These are phyloP conservation scores for Cercospora sp. DNA, from an alignment of 2,329 filamentous ascomycete species.

Conservation along the genomic window DNA sequence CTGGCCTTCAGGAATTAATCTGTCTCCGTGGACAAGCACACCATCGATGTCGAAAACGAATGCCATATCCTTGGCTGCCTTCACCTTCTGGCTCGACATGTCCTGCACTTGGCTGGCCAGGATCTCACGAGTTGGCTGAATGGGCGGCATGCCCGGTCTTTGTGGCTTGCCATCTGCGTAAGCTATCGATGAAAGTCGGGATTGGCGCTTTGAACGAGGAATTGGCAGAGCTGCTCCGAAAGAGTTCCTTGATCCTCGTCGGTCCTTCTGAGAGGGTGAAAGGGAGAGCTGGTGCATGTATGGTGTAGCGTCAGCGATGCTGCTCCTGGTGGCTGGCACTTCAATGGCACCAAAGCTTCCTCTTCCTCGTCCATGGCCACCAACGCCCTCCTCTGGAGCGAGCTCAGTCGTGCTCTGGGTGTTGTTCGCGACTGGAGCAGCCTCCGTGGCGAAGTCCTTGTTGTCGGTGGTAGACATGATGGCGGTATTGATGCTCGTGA, in stretches of 20 bases:
- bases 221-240: conserved; percentile 73
- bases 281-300: conserved; percentile 74
- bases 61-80: conserved; percentile 73
- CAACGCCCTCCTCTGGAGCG: conserved; percentile 21
- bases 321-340: conserved; percentile 67
- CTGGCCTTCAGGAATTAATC: conserved; percentile 67
- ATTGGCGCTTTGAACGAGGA: conserved; percentile 67
- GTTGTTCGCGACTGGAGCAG: conserved; percentile 41
- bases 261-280: conserved; percentile 65
- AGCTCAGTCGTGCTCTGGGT: conserved; percentile 35
- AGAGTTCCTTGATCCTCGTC: conserved; percentile 71
- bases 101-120: conserved; percentile 70
- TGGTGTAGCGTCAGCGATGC: conserved; percentile 65
- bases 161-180: conserved; percentile 48
- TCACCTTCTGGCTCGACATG: conserved; percentile 64
- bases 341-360: conserved; percentile 57
- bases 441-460: conserved; percentile 52
- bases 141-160: conserved; percentile 59
- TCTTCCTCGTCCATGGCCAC: conserved; percentile 25
- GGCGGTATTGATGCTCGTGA: conserved; percentile 25
- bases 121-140: conserved; percentile 65
- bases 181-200: conserved; percentile 64
- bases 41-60: conserved; percentile 79
- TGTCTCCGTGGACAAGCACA: conserved; percentile 71
- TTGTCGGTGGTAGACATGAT: conserved; percentile 64